Evolutionary conservation across 75 land plant species (phyloP).

Genomic region (Picea sitchensis): DNA sequence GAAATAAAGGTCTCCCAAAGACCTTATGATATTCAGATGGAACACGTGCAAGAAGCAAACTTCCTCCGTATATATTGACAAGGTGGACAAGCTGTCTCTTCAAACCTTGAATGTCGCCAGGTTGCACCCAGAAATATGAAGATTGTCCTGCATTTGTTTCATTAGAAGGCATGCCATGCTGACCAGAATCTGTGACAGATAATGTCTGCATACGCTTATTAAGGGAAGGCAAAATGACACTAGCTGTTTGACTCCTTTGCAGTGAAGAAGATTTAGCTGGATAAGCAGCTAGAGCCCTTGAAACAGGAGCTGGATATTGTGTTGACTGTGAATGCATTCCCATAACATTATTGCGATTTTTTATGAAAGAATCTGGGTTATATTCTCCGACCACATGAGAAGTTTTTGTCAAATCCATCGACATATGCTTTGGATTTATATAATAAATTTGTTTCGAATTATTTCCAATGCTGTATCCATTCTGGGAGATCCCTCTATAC

Average conservation of each 20-base stretch:
- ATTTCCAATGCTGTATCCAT: constrained; percentile 19
- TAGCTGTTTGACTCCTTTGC: constrained; percentile 4
- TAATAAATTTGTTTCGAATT: not conserved
- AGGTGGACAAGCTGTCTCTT: constrained; percentile 75
- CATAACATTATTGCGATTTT: not conserved
- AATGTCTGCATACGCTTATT: not conserved
- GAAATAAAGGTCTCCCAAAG: constrained; percentile 70
- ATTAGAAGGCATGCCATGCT: not conserved
- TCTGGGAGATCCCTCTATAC: constrained; percentile 35
- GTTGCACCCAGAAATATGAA: constrained; percentile 45
- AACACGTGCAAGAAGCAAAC: constrained; percentile 51
- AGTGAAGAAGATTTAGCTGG: not conserved
- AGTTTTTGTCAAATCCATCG: not conserved
- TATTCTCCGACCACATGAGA: not conserved
- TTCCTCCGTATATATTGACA: constrained; percentile 64
- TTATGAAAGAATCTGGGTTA: not conserved
- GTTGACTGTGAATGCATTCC: not conserved
- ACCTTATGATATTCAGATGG: constrained; percentile 75
- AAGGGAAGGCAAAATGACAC: not conserved
- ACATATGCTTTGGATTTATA: constrained; percentile 5
- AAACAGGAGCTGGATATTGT: not conserved
- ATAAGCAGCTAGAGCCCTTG: not conserved
- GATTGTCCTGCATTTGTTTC: constrained; percentile 3
- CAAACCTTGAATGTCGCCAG: constrained; percentile 82
- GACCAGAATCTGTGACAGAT: no score